phyloP scores from a whole-genome alignment of 106 monocot species.

The Narthecium ossifragum region DNA sequence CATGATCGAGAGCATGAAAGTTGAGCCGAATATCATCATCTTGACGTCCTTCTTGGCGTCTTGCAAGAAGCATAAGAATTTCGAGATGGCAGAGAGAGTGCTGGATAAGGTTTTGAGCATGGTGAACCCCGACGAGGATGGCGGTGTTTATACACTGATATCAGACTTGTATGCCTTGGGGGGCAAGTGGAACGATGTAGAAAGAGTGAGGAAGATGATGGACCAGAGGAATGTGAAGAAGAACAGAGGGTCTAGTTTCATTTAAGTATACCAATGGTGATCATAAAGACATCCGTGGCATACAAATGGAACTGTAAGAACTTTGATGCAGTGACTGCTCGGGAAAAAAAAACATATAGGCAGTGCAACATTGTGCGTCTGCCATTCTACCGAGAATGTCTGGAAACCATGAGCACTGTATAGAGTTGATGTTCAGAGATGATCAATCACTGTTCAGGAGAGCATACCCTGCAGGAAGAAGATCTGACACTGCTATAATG shows the following conservation, averaged over 20 bases:
- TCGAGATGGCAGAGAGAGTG: slow-evolving; percentile 47
- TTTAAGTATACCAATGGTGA: slow-evolving; percentile 20
- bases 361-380: no score
- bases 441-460: no score
- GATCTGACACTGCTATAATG: no score
- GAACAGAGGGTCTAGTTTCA: slow-evolving; percentile 42
- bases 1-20: slow-evolving; percentile 42
- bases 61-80: slow-evolving; percentile 53
- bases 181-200: slow-evolving; percentile 53
- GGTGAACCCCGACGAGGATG: slow-evolving; percentile 30
- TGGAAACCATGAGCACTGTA: no score
- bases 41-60: slow-evolving; percentile 47
- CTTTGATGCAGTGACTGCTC: no score
- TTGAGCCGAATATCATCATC: slow-evolving; percentile 61
- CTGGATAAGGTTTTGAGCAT: slow-evolving; percentile 28
- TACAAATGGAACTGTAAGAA: no score
- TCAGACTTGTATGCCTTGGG: slow-evolving; percentile 67
- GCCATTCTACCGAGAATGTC: no score
- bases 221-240: slow-evolving; percentile 41
- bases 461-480: no score
- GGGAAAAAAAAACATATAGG: no score
- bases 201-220: slow-evolving; percentile 52
- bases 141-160: slow-evolving; percentile 53
- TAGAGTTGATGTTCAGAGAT: no score
- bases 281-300: no score